Evolutionary conservation across 768 basidiomycete species (phyloP), one percentile per base, ranked within the genome.

Genomic region (Agaricus bisporus): DNA sequence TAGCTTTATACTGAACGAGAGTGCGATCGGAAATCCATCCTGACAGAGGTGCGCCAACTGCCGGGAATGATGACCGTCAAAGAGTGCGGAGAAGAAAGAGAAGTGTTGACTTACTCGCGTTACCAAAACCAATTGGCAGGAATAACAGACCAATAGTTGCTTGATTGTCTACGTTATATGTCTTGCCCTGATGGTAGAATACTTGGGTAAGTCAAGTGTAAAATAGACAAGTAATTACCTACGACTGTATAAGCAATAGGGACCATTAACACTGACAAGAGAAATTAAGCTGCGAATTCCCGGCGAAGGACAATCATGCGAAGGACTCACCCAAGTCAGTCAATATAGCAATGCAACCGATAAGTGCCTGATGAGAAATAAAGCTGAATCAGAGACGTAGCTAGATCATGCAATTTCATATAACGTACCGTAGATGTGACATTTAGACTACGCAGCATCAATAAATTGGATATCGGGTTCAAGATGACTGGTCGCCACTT

Each of bases 231-330:
- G 0, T 48, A 41, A 4, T 17, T n/a, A 66, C 81, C 57, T 56
- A 87, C 86, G 26, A 88, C 72, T 0, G 85, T 88, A 56, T 81
- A 85, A 0, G 84, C 74, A 5, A 89, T 66, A 0, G 87, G 86
- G 11, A 84, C 63, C 46, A 86, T 61, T 2, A 87, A 53, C 17
- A 77, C 81, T 70, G 10, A 15, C 12, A n/a, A 48, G 15, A n/a
- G 12, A 15, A 25, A 28, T 2, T 25, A 14, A 44, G 12, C 2
- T 12, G 32, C 42, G 22, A 17, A 29, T 10, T 10, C 15, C 6
- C 4, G 15, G 9, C 32, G 42, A 0, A 5, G 3, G 1, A 18
- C 25, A 12, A 11, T 10, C 10, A 57, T 2, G 22, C 22, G 22
- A 22, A 22, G 22, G 4, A 51, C 71, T 57, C 32, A 75, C 76